phyloP scores from a whole-genome alignment of 225 moss, liverwort and hornwort genomes.

The Pseudoscleropodium purum region DNA sequence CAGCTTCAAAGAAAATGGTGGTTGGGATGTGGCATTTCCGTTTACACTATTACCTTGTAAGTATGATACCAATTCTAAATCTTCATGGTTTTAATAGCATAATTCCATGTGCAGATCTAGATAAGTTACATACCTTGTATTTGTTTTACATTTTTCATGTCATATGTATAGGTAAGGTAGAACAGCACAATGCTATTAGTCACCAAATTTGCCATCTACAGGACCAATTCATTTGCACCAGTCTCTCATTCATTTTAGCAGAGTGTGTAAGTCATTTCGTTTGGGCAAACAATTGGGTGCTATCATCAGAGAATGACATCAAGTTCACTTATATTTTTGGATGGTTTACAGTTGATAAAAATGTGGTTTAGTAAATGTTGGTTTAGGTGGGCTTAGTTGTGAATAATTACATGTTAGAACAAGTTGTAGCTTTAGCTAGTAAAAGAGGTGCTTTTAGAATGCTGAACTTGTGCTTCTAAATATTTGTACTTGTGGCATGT shows the following conservation, averaged over 20 bases:
- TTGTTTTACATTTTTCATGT: background rate
- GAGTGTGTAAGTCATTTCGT: no score
- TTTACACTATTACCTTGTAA: background rate
- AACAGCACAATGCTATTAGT: fast-evolving
- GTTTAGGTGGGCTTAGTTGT: background rate
- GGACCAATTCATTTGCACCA: fast-evolving
- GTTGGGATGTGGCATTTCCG: background rate
- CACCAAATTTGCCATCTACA: background rate
- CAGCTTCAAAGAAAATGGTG: background rate
- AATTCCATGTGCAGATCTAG: background rate
- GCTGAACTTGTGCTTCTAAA: background rate
- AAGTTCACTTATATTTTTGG: background rate
- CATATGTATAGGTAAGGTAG: background rate
- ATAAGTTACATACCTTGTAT: background rate
- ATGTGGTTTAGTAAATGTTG: background rate
- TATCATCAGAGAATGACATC: background rate
- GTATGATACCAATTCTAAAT: background rate
- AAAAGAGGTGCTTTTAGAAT: background rate
- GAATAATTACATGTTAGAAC: background rate
- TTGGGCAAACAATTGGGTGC: background rate
- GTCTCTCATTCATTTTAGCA: fast-evolving
- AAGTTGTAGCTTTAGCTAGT: background rate
- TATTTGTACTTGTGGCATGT: background rate
- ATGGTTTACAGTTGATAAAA: fast-evolving
- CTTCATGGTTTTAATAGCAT: background rate